Evolutionary conservation across 176 grass and related monocot species (phyloP).

Genomic region (Saccharum officinarum): DNA sequence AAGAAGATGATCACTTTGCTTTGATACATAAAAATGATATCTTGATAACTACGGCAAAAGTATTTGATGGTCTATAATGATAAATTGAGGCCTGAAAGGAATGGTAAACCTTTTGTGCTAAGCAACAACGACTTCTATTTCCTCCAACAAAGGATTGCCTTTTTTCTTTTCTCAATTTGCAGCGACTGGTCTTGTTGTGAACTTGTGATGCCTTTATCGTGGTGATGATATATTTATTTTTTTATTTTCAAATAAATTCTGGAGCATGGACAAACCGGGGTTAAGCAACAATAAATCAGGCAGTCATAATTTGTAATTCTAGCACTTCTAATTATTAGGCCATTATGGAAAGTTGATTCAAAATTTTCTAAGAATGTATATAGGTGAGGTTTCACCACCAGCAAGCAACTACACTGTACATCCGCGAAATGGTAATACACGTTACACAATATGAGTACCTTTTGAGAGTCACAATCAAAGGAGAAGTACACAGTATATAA

Average conservation of each 20-base stretch:
- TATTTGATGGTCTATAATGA: conserved; percentile 6
- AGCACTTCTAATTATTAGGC: neutral
- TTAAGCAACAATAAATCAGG: conserved; percentile 8
- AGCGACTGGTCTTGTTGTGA: neutral
- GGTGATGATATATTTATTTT: neutral
- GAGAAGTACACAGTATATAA: neutral
- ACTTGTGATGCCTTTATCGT: conserved; percentile 25
- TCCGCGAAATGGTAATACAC: neutral
- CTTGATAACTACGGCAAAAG: conserved; percentile 31
- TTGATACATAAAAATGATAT: conserved; percentile 51
- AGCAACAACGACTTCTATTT: conserved; percentile 33
- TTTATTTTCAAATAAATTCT: neutral
- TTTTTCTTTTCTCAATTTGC: neutral
- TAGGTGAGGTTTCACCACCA: neutral
- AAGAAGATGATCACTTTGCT: conserved; percentile 32
- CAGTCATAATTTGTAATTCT: neutral
- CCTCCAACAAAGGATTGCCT: conserved; percentile 2
- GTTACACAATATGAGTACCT: neutral
- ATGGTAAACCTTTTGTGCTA: conserved; percentile 3
- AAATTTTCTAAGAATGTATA: conserved; percentile 4
- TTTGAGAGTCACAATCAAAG: neutral
- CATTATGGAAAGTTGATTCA: neutral
- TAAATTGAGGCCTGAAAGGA: neutral
- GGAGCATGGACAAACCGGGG: neutral
- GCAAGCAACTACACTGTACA: neutral